These are phyloP conservation scores for Hymenochaete sp. DNA, from an alignment of 1,284 basidiomycete genomes.

Conservation along the genomic window DNA sequence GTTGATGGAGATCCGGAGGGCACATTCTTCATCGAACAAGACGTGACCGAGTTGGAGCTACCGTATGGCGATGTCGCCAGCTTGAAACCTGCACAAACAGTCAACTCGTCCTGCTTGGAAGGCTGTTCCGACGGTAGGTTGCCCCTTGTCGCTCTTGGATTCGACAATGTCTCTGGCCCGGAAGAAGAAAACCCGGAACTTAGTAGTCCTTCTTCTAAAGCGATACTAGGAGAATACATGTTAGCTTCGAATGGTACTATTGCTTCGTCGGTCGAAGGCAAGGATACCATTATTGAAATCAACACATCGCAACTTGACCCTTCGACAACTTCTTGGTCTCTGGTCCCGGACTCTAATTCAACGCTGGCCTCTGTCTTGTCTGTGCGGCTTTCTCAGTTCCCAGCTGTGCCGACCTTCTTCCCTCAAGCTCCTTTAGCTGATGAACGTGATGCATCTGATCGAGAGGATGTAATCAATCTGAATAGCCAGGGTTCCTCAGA, in stretches of 20 bases:
- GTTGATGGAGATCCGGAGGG: background rate
- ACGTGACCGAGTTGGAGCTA: too few relatives aligned
- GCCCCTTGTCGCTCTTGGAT: background rate
- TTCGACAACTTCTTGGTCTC: constrained; percentile 7
- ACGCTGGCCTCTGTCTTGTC: constrained; percentile 14
- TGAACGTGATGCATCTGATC: too few relatives aligned
- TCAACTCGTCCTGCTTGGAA: background rate
- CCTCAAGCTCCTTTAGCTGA: background rate
- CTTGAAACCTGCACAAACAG: background rate
- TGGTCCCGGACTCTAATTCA: constrained; percentile 12
- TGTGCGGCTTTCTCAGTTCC: constrained; percentile 12
- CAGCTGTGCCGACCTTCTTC: constrained; percentile 10
- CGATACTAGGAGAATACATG: background rate
- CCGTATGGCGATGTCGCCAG: too few relatives aligned
- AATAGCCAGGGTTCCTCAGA: too few relatives aligned
- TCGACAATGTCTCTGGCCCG: background rate
- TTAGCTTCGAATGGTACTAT: too few relatives aligned
- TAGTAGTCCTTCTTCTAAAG: too few relatives aligned
- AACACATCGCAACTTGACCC: constrained; percentile 4
- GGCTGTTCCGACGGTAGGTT: too few relatives aligned
- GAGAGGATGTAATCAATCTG: too few relatives aligned
- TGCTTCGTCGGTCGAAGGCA: background rate
- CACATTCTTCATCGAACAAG: too few relatives aligned
- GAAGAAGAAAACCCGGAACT: background rate
- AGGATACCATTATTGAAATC: constrained; percentile 10